Evolutionary conservation across 306 rosid genomes (phyloP), one percentile per base, ranked within the genome.

Genomic region (Psophocarpus tetragonolobus): DNA sequence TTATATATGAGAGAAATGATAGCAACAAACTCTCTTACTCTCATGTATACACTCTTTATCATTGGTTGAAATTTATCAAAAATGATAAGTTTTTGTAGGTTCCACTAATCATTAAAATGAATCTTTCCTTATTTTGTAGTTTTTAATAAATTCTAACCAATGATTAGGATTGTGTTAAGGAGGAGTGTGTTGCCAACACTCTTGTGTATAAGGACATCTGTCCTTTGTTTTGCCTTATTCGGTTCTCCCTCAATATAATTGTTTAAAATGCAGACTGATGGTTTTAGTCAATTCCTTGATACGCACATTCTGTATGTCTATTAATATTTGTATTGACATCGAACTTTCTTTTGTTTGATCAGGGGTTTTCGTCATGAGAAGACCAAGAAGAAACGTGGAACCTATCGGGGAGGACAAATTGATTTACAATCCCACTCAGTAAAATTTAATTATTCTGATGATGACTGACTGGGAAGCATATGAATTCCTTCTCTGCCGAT

Each of bases 291-390:
- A 42, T 57, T 30, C 56, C 64, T 56, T 72, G 58, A 15, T 68
- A 35, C 36, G 50, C 35, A 11, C 32, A 54, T 9, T 68, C 47
- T 9, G 20, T 32, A 8, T 69, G 29, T n/a, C n/a, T n/a, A 24
- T 32, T 17, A 7, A 26, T 63, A 0, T 35, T 8, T 33, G 10
- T 5, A 33, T 42, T 65, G 71, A 54, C 73, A n/a, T 64, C 14
- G 33, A 47, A 1, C 38, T 60, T 50, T 13, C n/a, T n/a, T 48
- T 17, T 35, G 17, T 47, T 45, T 68, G 7, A 5, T 26, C 90
- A 96, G 99, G 92, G 96, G 66, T 80, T 96, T 96, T 70, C 97
- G 99, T 77, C 99, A 92, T 18, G 97, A 96, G 88, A 96, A 92
- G 87, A 96, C 99, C 51, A 93, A 96, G 92, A 96, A 92, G 88